phyloP scores from a whole-genome alignment of 306 rosid genomes.

The Medicago ruthenica region DNA sequence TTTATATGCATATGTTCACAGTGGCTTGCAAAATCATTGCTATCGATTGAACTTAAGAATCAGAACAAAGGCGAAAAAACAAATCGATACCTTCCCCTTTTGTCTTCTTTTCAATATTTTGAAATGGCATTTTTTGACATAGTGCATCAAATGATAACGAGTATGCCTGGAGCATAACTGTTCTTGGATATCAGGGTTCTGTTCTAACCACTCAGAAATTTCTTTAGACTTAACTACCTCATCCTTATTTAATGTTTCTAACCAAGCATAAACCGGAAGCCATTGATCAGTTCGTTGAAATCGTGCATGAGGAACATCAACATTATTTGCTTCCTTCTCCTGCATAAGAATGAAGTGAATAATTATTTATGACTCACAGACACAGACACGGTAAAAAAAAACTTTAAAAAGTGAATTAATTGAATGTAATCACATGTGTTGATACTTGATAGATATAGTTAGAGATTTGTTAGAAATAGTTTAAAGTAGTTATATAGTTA shows the following conservation, averaged over 20 bases:
- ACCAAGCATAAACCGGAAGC: conserved; percentile 91
- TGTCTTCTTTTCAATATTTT: conserved; percentile 88
- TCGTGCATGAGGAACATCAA: conserved; percentile 74
- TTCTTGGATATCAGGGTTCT: conserved; percentile 74
- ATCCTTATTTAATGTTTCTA: conserved; percentile 76
- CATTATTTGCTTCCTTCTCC: conserved; percentile 66
- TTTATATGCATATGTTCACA: not conserved
- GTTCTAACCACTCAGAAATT: conserved; percentile 82
- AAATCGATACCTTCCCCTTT: conserved; percentile 69
- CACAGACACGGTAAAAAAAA: too few species aligned
- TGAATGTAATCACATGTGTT: too few species aligned
- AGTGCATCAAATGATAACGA: conserved; percentile 87
- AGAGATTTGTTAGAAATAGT: too few species aligned
- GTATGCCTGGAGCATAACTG: conserved; percentile 90
- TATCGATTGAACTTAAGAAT: not conserved
- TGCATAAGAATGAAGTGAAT: conserved; percentile 19
- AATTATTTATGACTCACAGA: too few species aligned
- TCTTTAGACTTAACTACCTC: conserved; percentile 94
- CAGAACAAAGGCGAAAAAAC: conserved; percentile 4
- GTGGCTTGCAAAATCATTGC: not conserved
- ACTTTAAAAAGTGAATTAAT: too few species aligned
- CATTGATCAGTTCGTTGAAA: conserved; percentile 93
- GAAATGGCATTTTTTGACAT: conserved; percentile 90
- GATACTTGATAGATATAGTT: too few species aligned
- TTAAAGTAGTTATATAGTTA: too few species aligned